Evolutionary conservation across 768 basidiomycete species (phyloP).

Genomic region (Rhodotorula toruloides): DNA sequence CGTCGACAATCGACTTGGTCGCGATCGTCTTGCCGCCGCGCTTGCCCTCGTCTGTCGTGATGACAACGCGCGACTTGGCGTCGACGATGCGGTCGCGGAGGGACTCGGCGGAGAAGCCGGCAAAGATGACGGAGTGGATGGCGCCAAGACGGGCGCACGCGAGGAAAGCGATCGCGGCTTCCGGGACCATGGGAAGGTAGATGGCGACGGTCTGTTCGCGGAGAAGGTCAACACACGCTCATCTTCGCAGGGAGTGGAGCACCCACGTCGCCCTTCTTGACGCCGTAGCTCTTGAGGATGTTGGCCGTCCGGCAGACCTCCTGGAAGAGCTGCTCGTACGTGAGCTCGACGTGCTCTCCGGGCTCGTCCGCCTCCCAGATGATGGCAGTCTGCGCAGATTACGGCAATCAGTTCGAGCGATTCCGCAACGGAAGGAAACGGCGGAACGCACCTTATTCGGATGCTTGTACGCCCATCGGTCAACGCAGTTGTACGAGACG

Average conservation of each 20-base stretch:
- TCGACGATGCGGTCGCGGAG: constrained; percentile 87
- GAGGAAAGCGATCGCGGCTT: constrained; percentile 91
- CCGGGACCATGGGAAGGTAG: constrained; percentile 82
- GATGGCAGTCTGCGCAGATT: constrained; percentile 66
- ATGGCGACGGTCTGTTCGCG: constrained; percentile 63
- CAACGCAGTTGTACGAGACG: constrained; percentile 94
- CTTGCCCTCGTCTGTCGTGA: constrained; percentile 90
- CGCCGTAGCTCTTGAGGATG: constrained; percentile 77
- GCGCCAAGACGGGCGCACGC: constrained; percentile 97
- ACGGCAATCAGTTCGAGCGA: not conserved
- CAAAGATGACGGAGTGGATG: constrained; percentile 94
- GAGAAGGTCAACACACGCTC: too few species aligned
- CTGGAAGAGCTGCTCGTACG: constrained; percentile 77
- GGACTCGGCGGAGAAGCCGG: constrained; percentile 91
- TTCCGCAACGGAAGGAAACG: not conserved
- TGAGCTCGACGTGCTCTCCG: constrained; percentile 65
- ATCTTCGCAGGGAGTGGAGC: constrained; percentile 19
- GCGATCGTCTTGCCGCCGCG: constrained; percentile 93
- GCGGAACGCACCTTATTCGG: constrained; percentile 56
- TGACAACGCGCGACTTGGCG: constrained; percentile 81
- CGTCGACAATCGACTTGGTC: constrained; percentile 87
- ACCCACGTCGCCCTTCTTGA: constrained; percentile 80
- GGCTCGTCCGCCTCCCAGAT: constrained; percentile 99
- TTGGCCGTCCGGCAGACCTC: constrained; percentile 88
- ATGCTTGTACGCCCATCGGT: constrained; percentile 86